A percentile compares a stretch with the other conserved stretches of the same genome.
These are phyloP conservation scores for Phytophthora macrochlamydospora DNA, from an alignment of 352 stramenopile species.

Conservation along the genomic window DNA sequence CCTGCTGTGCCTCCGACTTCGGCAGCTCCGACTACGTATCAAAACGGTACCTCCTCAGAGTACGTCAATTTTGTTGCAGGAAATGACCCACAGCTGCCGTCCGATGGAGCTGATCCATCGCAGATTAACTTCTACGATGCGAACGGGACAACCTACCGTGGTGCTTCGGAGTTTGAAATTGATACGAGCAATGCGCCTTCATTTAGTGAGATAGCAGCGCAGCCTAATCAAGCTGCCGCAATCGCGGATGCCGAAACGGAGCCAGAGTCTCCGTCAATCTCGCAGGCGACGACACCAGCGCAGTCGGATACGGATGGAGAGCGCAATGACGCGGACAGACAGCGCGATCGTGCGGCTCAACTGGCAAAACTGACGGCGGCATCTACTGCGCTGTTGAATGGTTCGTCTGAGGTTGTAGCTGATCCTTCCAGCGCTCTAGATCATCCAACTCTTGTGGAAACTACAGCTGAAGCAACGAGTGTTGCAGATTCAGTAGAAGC, in stretches of 20 bases:
- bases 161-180: conserved; percentile 57
- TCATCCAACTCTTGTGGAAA: conserved; percentile 30
- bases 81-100: conserved; percentile 55
- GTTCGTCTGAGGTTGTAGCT: conserved; percentile 5
- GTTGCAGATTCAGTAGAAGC: not conserved
- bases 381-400: conserved; percentile 34
- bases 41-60: conserved; percentile 22
- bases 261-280: conserved; percentile 57
- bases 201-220: not conserved
- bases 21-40: conserved; percentile 22
- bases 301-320: conserved; percentile 74
- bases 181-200: conserved; percentile 23
- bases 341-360: conserved; percentile 37
- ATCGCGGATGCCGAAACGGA: conserved; percentile 70
- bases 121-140: conserved; percentile 73
- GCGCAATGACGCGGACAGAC: conserved; percentile 18
- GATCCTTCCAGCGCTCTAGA: not conserved
- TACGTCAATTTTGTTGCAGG: conserved; percentile 57
- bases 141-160: conserved; percentile 69
- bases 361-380: conserved; percentile 37
- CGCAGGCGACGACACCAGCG: conserved; percentile 68
- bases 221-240: not conserved
- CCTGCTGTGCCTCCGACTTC: conserved; percentile 15
- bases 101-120: conserved; percentile 35
- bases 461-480: conserved; percentile 24